phyloP scores from a whole-genome alignment of 345 rosid genomes.

The Leavenworthia alabamica region DNA sequence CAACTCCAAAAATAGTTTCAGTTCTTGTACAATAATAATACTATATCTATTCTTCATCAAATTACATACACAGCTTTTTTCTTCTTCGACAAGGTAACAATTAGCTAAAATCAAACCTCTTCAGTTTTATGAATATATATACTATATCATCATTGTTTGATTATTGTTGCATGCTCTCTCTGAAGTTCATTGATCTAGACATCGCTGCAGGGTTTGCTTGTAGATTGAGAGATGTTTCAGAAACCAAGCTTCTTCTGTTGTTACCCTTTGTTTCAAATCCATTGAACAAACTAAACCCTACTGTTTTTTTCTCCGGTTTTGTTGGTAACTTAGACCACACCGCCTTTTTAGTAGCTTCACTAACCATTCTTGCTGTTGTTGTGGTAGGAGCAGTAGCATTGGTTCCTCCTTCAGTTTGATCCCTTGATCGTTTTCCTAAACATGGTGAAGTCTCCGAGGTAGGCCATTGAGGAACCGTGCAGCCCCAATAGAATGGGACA shows the following conservation, averaged over 20 bases:
- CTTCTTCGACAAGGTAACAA: constrained; percentile 28
- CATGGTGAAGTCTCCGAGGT: constrained; percentile 20
- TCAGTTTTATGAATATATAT: not conserved
- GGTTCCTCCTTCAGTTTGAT: constrained; percentile 25
- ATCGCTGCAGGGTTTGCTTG: constrained; percentile 77
- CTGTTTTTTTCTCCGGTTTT: constrained; percentile 34
- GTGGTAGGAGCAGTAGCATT: not conserved
- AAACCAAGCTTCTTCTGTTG: constrained; percentile 22
- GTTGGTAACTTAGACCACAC: constrained; percentile 29
- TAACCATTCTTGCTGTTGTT: constrained; percentile 18
- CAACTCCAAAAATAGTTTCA: constrained; percentile 10
- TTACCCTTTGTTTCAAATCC: constrained; percentile 41
- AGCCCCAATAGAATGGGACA: constrained; percentile 45
- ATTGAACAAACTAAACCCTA: constrained; percentile 38
- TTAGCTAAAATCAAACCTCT: constrained; percentile 18
- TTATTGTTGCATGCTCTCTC: constrained; percentile 43
- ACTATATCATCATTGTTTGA: not conserved
- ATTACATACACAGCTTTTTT: constrained; percentile 7
- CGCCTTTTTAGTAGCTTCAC: constrained; percentile 13
- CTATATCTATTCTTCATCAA: constrained; percentile 17
- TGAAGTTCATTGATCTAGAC: constrained; percentile 62
- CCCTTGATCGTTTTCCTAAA: constrained; percentile 64
- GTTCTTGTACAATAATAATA: constrained; percentile 1
- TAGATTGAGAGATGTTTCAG: constrained; percentile 34
- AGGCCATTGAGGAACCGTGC: constrained; percentile 26